Base-by-base conservation (phyloP, 331 rosid genomes). In the Quercus lobata region DNA sequence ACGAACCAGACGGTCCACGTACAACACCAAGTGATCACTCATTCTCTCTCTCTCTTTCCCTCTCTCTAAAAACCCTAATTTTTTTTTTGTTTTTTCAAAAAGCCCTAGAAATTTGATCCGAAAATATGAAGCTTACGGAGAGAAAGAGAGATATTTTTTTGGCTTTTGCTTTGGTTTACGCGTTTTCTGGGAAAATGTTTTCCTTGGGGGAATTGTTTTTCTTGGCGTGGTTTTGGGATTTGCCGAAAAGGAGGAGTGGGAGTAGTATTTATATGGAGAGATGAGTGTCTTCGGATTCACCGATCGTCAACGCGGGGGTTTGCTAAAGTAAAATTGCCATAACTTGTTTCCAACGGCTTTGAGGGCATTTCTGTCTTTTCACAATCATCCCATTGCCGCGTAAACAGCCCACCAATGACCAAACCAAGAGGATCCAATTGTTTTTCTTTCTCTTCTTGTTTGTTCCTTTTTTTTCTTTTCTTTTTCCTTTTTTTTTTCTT, bases 11-110 rank as follows among this genome's bases (percentile, higher is more conserved):
- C 86, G 89, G 90, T 94, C 94, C 68, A 92, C 96, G 78, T 85
- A 80, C 80, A 94, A 68, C 82, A 94, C 97, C 73, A 94, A 82
- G 74, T 94, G 97, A 62, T 92, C 97, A 83, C 97, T 88, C 98
- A 94, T 92, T 75, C 85, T 77, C 82, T 41, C 69, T 30, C n/a
- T n/a, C 11, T 49, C 10, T 17, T 22, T 34, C 1, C 5, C 35
- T 34, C 41, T 35, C 10, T 7, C 44, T 37, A 52, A 57, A 73
- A 76, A 35, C 88, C 93, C 94, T 66, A 68, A 41, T 29, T 2
- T 75, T 6, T 6, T 6, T 7, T 7, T 37, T 37, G 3, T 7
- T 37, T 7, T 37, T 37, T 37, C 75, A 61, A 54, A 72, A 57
- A 14, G 69, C 30, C 65, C 49, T 14, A 49, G 15, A n/a, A 21